Evolutionary conservation across 2,329 filamentous ascomycete genomes (phyloP), one percentile per base, ranked within the genome.

Genomic region (Beauveria sp.): DNA sequence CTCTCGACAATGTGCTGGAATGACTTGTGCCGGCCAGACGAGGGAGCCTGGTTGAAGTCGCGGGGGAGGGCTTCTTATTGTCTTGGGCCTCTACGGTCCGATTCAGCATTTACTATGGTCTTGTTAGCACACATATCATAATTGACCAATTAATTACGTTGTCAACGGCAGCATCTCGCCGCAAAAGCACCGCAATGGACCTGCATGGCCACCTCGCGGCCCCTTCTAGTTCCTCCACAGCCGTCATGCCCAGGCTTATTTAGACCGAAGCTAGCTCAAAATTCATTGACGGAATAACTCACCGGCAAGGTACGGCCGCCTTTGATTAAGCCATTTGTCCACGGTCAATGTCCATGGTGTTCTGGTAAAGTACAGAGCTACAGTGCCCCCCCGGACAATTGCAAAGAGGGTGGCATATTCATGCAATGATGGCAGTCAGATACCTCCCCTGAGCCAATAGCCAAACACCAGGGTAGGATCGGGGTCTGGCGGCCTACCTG

Each of bases 121-220:
- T 12, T 51, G 4, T 28, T 30, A 4, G 46, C 46, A 14, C 16
- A 30, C 20, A 43, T 20, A 34, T 34, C 18, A 18, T 37, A n/a
- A 51, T 34, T 26, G 10, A n/a, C 37, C 26, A 59, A 52, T 51
- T 43, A 37, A 9, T 24, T 30, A 6, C 34, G 16, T 22, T 24
- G 44, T 48, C 22, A 28, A 41, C 24, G 56, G 12, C 26, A 28
- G 41, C n/a, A 47, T 44, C 47, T 46, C 46, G 57, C 57, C 57
- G 48, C 14, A 40, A 37, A 59, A 59, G 57, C 57, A 59, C 57
- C 57, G 57, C 22, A 24, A 52, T n/a, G 28, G 41, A 44, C 48
- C 16, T 51, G 40, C 57, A 59, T 59, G 40, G 37, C 40, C 9
- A 28, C 26, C 48, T 41, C 5, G 56, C 26, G 47, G 24, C n/a